Base-by-base conservation (phyloP, 208 protist species). In the Leishmania arabica region DNA sequence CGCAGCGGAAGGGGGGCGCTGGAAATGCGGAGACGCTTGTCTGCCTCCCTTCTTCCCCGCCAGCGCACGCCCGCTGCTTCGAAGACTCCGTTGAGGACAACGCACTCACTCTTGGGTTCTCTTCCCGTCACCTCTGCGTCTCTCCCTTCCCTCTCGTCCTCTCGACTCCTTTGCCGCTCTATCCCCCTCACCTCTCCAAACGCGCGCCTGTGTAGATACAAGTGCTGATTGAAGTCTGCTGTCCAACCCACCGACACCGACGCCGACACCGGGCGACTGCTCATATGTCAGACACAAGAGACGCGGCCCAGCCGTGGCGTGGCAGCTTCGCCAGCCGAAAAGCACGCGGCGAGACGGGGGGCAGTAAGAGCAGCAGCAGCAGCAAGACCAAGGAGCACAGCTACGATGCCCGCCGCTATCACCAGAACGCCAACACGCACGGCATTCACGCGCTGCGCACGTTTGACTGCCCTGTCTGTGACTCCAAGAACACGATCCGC, bases 401-500 rank as follows among this genome's bases (percentile, higher is more conserved):
- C 77, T 95, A 84, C 65, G 86, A 91, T 47, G 84, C 88, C 6
- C 73, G 85, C 34, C 70, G 82, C 27, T 90, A 88, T 70, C 91
- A 95, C 66, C 91, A 90, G 37, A 95, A 95, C 72, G 88, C 84
- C 17, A 88, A 90, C 84, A 86, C 53, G 40, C 85, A 82, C 68
- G 84, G 77, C 79, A 97, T 91, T 83, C 89, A 86, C 34, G 64
- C 90, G 6, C 85, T 97, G 11, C 89, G 82, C 45, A 88, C 78
- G 62, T 97, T 97, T 58, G 86, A 95, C 87, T 97, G 94, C 70
- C 94, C 94, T 19, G 87, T 97, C 11, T 97, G 94, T 77, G 82
- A 88, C 42, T 88, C 91, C 34, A 84, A 86, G 64, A 93, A 93
- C 72, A 95, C 88, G 2, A 91, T 96, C 24, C 81, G 86, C 31